Conservation (phyloP, 768 basidiomycete species). For the Naganishia vishniacii region DNA sequence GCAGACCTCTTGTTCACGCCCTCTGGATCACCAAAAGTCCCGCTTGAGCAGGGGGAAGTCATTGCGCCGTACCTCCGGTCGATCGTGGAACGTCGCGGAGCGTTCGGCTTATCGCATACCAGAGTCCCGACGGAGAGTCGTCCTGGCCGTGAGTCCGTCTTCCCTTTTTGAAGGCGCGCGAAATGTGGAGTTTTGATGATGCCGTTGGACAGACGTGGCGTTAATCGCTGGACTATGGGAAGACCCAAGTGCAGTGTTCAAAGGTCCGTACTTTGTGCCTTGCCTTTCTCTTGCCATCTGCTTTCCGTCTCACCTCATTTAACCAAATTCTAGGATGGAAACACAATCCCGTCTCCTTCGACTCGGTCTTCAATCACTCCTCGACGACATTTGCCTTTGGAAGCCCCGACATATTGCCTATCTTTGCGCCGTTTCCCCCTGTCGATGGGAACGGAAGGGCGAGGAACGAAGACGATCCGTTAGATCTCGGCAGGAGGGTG, state of each 20-base stretch:
- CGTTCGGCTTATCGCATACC: constrained; percentile 79
- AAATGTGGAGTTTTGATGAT: background rate
- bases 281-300: too few species aligned
- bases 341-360: constrained; percentile 61
- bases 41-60: constrained; percentile 51
- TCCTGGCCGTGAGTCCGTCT: constrained; percentile 60
- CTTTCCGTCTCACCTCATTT: too few species aligned
- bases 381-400: constrained; percentile 74
- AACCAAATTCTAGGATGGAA: constrained; percentile 76
- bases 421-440: constrained; percentile 69
- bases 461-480: constrained; percentile 20
- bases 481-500: constrained; percentile 53
- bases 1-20: constrained; percentile 67
- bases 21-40: constrained; percentile 50
- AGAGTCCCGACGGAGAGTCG: constrained; percentile 80
- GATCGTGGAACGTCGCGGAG: constrained; percentile 63
- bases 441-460: constrained; percentile 28
- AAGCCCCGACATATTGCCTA: constrained; percentile 80
- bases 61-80: constrained; percentile 71
- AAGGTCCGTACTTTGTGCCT: too few species aligned
- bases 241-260: constrained; percentile 25
- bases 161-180: too few species aligned
- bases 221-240: constrained; percentile 58
- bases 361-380: constrained; percentile 81
- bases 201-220: constrained; percentile 56